Evolutionary conservation across 164 flowering plant species (phyloP), one percentile per base, ranked within the genome.

Genomic region (Piper longum): DNA sequence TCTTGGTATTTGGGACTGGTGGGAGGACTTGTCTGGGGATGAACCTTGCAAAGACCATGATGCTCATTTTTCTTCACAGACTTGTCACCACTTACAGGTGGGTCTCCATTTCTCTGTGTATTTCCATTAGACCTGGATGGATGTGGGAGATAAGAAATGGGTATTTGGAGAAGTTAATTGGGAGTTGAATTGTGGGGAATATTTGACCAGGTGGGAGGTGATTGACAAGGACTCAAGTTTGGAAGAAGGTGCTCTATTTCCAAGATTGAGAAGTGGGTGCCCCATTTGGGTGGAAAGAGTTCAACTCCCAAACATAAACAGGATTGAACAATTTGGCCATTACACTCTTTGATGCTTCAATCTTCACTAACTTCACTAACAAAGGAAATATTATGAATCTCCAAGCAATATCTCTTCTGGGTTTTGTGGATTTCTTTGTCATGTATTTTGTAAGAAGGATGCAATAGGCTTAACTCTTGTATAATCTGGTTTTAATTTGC

Each of bases 1-100:
- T 79, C 75, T 63, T 83, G 44, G 82, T 81, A 0, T 83, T 83
- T 56, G 85, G 87, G 36, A 70, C 77, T 65, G 87, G 83, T 7
- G 82, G 70, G 11, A 79, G 85, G 66, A 75, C 82, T 43, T 83
- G 85, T 69, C 68, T 81, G 0, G 87, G 87, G 4, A 69, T 69
- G 67, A 73, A 73, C 62, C 69, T 73, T 1, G 76, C 76, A 36
- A 73, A 69, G 67, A 64, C 79, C 56, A 83, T 83, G 84, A 81
- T 83, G 83, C 68, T 79, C 0, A 78, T 77, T 44, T 83, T 83
- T 64, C 77, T 81, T 19, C 82, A 83, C 60, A 78, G 82, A 51
- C 73, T 83, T 3, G 59, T 76, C 63, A 81, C 81, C 57, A 79
- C 82, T 43, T 83, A 79, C 75, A 75, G 68, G 87, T 78, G 16